Evolutionary conservation across 257 asterid species (phyloP).

Genomic region (Striga asiatica): DNA sequence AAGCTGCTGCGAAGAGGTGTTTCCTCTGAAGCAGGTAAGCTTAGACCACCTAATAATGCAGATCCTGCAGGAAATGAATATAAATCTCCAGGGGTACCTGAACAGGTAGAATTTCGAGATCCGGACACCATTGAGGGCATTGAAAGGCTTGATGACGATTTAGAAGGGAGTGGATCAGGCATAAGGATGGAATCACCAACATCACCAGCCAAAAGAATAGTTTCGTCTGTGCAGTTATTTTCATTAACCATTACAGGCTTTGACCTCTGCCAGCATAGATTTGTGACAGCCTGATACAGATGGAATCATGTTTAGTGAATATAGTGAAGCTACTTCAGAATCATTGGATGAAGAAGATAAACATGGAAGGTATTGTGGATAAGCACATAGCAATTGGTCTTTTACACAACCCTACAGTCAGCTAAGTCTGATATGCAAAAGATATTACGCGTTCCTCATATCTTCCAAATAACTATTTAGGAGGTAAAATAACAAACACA

Average conservation of each 20-base stretch:
- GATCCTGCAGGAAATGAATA: conserved; percentile 49
- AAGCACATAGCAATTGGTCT: background rate
- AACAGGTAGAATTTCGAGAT: conserved; percentile 50
- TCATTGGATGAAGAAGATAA: conserved; percentile 10
- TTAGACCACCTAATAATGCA: conserved; percentile 30
- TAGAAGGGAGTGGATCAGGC: conserved; percentile 97
- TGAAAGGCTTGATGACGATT: conserved; percentile 50
- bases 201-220: conserved; percentile 75
- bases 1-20: conserved; percentile 61
- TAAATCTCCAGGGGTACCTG: conserved; percentile 46
- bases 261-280: conserved; percentile 94
- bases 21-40: conserved; percentile 45
- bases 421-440: no score
- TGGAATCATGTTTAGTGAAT: conserved; percentile 17
- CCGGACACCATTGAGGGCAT: conserved; percentile 45
- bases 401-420: background rate
- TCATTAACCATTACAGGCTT: conserved; percentile 60
- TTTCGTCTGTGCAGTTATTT: conserved; percentile 58
- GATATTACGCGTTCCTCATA: no score
- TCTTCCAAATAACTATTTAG: no score
- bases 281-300: conserved; percentile 71
- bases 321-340: conserved; percentile 6
- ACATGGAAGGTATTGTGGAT: no score
- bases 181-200: conserved; percentile 80
- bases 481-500: no score